A percentile compares a stretch with the other conserved stretches of the same genome.
phyloP scores from a whole-genome alignment of 2,329 filamentous ascomycete genomes.

The Cercospora janseana region DNA sequence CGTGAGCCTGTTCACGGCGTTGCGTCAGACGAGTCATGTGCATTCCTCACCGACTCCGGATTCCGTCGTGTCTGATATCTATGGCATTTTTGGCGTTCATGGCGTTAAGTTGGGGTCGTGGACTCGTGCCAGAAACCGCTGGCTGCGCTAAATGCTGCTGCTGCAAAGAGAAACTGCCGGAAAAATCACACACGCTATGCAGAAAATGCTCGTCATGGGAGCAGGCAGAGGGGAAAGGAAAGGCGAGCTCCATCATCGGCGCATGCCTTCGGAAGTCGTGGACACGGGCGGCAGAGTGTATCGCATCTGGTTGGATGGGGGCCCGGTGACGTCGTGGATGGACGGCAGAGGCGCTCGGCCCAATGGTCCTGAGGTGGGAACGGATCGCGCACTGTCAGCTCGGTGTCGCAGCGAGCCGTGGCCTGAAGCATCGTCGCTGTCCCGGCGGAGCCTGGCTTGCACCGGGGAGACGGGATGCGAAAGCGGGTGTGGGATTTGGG shows the following conservation, averaged over 20 bases:
- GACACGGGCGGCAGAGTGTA: slow-evolving; percentile 35
- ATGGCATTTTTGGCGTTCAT: slow-evolving; percentile 9
- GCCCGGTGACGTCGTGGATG: slow-evolving; percentile 30
- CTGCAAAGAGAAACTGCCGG: neutral
- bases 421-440: slow-evolving; percentile 31
- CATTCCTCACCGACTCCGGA: slow-evolving; percentile 3
- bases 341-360: slow-evolving; percentile 31
- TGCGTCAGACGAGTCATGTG: slow-evolving; percentile 1
- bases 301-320: slow-evolving; percentile 22
- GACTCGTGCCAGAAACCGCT: slow-evolving; percentile 11
- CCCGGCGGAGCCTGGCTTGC: slow-evolving; percentile 30
- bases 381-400: slow-evolving; percentile 36
- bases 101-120: slow-evolving; percentile 6
- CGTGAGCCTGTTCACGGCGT: neutral
- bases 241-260: slow-evolving; percentile 18
- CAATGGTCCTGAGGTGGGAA: slow-evolving; percentile 23
- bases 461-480: slow-evolving; percentile 32
- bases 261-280: slow-evolving; percentile 30
- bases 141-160: neutral
- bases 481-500: slow-evolving; percentile 32
- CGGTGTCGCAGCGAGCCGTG: slow-evolving; percentile 28
- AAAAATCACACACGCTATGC: slow-evolving; percentile 13
- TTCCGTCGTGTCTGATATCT: slow-evolving; percentile 11
- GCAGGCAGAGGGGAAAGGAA: neutral
- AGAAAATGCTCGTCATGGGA: slow-evolving; percentile 9